Base-by-base conservation (phyloP, 140 eudicot genomes). In the Cichorium intybus region DNA sequence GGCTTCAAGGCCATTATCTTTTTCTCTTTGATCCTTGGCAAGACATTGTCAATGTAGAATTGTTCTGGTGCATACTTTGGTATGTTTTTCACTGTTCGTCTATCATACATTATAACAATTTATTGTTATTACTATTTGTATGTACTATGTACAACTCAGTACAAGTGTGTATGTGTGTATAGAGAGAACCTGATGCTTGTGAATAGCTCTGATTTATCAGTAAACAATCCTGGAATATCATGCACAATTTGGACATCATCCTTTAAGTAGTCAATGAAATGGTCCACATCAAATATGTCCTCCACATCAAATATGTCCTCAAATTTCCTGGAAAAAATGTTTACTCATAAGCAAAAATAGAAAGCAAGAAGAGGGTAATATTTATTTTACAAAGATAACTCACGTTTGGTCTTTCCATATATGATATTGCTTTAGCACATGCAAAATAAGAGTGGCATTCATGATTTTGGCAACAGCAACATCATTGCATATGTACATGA, bases 341-440 rank as follows among this genome's bases (percentile, higher is more conserved):
- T 74, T 56, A 46, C 49, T 46, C 21, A 7, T 63, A 18, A 58
- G 61, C 24, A 58, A 21, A 51, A 35, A 50, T 31, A 53, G 26
- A 51, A 26, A 17, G 57, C 22, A 41, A 48, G 66, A 75, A 47
- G 60, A 49, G 37, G 28, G 21, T n/a, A 14, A n/a, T n/a, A n/a
- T n/a, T n/a, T n/a, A n/a, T n/a, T n/a, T n/a, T 20, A 54, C 22
- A 39, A 81, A 71, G 75, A 69, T 64, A 51, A 80, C 98, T 80
- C 75, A 92, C 96, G 96, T 88, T 85, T 92, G 98, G 73, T 92
- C 98, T 80, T 92, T 92, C 98, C 98, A 92, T 66, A 92, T 92
- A 77, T 88, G 96, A 58, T 92, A 95, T 78, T 92, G 98, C 87
- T 92, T 92, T 77, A 92, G 74, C 72, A 88, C 95, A 3, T 95